These are phyloP conservation scores for Phylloporus sp. DNA, from an alignment of 768 basidiomycete species.

Conservation along the genomic window DNA sequence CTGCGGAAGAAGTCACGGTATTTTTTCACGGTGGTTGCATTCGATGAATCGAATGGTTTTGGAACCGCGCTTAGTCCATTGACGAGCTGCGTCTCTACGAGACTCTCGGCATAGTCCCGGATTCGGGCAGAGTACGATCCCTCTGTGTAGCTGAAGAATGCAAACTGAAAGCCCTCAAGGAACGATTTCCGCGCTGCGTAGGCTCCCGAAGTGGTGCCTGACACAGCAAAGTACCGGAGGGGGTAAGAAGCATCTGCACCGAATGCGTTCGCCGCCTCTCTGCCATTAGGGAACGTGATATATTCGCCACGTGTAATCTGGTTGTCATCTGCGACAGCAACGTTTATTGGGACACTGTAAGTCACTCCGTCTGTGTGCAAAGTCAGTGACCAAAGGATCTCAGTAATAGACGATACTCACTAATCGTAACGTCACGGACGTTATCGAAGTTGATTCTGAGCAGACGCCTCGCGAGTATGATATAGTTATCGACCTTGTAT, in stretches of 20 bases:
- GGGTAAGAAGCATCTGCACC: not conserved
- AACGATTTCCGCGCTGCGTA: constrained; percentile 4
- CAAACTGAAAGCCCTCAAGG: not conserved
- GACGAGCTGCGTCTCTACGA: not conserved
- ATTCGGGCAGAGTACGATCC: not conserved
- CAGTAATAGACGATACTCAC: not conserved
- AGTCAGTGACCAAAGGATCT: not conserved
- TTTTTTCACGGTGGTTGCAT: not conserved
- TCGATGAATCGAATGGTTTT: not conserved
- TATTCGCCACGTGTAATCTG: constrained; percentile 2
- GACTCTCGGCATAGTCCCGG: not conserved
- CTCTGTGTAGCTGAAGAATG: constrained; percentile 3
- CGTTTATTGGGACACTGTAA: not conserved
- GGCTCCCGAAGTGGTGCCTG: not conserved
- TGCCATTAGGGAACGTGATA: not conserved
- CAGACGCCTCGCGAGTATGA: not conserved
- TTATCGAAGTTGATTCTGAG: not conserved
- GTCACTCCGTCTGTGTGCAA: not conserved
- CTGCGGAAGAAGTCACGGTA: not conserved
- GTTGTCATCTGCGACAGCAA: constrained; percentile 2
- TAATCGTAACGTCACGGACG: not conserved
- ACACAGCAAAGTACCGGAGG: constrained; percentile 6
- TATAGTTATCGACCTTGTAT: not conserved
- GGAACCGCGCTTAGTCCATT: not conserved
- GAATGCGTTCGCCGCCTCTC: not conserved